Evolutionary conservation across 495 filamentous ascomycete species (phyloP).

Genomic region (Baudoinia panamericana): DNA sequence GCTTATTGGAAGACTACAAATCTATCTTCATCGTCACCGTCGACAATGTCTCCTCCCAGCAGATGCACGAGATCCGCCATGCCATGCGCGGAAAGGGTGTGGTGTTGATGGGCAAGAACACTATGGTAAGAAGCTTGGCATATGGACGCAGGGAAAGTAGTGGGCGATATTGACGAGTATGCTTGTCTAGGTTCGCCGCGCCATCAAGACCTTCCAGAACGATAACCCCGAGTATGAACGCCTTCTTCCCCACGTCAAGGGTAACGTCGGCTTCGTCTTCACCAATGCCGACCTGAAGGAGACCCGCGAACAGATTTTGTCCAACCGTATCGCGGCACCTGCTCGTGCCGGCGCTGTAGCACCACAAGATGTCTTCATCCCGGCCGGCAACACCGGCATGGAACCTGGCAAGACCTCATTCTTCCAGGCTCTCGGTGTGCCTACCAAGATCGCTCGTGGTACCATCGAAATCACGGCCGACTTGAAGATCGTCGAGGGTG

Average conservation of each 20-base stretch:
- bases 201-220: constrained; percentile 82
- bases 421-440: constrained; percentile 99
- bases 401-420: constrained; percentile 99
- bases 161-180: constrained; percentile 6
- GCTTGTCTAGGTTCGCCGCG: constrained; percentile 64
- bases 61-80: constrained; percentile 99
- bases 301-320: constrained; percentile 82
- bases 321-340: constrained; percentile 93
- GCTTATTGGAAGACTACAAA: constrained; percentile 78
- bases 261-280: constrained; percentile 98
- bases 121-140: constrained; percentile 56
- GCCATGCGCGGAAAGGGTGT: constrained; percentile 77
- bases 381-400: constrained; percentile 99
- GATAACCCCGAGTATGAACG: constrained; percentile 95
- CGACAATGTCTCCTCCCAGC: constrained; percentile 72
- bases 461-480: constrained; percentile 99
- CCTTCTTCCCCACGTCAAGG: constrained; percentile 87
- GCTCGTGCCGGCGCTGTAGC: constrained; percentile 94
- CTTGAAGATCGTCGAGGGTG: constrained; percentile 91
- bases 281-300: constrained; percentile 90
- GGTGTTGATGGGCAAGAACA: constrained; percentile 99
- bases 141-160: not conserved
- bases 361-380: constrained; percentile 77
- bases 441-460: constrained; percentile 99
- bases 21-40: constrained; percentile 70